Evolutionary conservation across 257 asterid genomes (phyloP), one percentile per base, ranked within the genome.

Genomic region (Linderniella brevidens): DNA sequence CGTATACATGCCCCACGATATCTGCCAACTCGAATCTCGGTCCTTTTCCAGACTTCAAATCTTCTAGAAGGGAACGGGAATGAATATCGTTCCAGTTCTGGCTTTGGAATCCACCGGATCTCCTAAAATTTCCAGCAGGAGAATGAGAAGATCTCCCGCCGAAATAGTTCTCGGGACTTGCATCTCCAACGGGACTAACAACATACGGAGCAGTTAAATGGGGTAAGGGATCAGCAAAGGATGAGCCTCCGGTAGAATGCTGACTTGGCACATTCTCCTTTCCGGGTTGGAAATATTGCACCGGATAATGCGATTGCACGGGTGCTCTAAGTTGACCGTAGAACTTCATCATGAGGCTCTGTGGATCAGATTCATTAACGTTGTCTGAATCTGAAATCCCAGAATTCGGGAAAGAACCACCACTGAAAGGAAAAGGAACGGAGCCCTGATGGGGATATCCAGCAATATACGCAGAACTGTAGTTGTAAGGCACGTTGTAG

Each of bases 11-110:
- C 43, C 82, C 86, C 1, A 56, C 60, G 40, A 77, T 65, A 54
- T 77, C 82, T 13, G 64, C 48, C 25, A 77, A 64, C 67, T 73
- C 79, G 49, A 65, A 70, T 46, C 67, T 60, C 50, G 61, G 68
- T 42, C 79, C 68, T 61, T 77, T 70, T 49, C 72, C 74, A 36
- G 72, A 70, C 73, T 77, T 77, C 62, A 73, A 57, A 64, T 77
- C 86, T 46, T 77, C 82, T 38, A 77, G 70, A 53, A 73, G 62
- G 35, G 74, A 73, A 49, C 53, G 52, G 8, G 70, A 52, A 48
- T 48, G 67, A 17, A 43, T 19, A 40, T 48, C 54, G 32, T 51
- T 63, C 59, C 65, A 41, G 42, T 19, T 48, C 58, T 58, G 76
- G 48, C 43, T 58, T 48, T 58, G 71, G 6, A 25, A 25, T 1